Base-by-base conservation (phyloP, 2,329 filamentous ascomycete species). In the Penicillium sp. region DNA sequence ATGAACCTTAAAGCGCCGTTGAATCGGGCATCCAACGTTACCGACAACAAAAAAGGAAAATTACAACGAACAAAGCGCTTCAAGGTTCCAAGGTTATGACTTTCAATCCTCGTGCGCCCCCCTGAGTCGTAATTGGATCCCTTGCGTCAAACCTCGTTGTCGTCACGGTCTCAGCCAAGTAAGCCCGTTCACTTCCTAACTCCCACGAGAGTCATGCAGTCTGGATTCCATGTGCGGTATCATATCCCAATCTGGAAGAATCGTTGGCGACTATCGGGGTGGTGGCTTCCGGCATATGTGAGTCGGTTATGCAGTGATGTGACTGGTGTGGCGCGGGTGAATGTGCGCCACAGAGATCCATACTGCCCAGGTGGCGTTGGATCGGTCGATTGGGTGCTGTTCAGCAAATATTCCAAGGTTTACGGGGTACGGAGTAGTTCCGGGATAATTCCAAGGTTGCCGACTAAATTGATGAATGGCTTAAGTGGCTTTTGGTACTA, bases 141-240 rank as follows among this genome's bases (percentile, higher is more conserved):
- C 51, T 50, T 50, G 16, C 50, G 36, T 32, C 21, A 29, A n/a
- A 42, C 14, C 44, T 16, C 48, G 10, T 45, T 40, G 27, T 45
- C 42, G 34, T 22, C 10, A 22, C 46, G 13, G 40, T 53, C 46
- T 34, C 51, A 34, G 34, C 51, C 27, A 44, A 24, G 46, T 41
- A 50, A 45, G 50, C 50, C 51, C 51, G 51, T 50, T 53, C 46
- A 21, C 46, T 45, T 50, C 51, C 5, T 21, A 53, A 50, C 40
- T 11, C n/a, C 40, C 40, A 44, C 50, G 40, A 50, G 46, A 41
- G 40, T 10, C 49, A 45, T 41, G 41, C 32, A 46, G 29, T 11
- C 16, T 39, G 11, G 18, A 14, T 13, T 13, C 45, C 45, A 53
- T 53, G 50, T 45, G 50, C 32, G 16, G 46, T 50, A 16, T 53